Conservation (phyloP, 2,329 filamentous ascomycete genomes). For the Aspergillus fructus region DNA sequence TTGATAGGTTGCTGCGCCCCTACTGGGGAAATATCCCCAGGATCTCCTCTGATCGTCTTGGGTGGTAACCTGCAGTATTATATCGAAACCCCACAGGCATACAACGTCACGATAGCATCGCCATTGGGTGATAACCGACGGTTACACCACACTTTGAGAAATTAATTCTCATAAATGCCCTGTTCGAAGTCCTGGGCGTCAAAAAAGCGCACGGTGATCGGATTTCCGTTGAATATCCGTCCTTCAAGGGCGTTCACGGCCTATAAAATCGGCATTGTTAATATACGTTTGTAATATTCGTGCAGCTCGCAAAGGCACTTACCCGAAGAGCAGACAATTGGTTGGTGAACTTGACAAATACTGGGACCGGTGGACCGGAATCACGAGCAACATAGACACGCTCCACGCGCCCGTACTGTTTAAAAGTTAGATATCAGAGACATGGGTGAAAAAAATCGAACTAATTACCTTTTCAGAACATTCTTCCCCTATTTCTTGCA, state of each 20-base stretch:
- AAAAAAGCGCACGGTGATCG: constrained; percentile 79
- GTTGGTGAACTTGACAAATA: constrained; percentile 93
- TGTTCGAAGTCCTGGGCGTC: constrained; percentile 78
- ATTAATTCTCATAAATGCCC: constrained; percentile 52
- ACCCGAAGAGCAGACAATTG: constrained; percentile 80
- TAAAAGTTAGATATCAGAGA: constrained; percentile 5
- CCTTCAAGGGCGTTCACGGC: constrained; percentile 89
- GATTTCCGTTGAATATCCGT: constrained; percentile 82
- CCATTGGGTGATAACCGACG: background rate
- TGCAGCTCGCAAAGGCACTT: constrained; percentile 40
- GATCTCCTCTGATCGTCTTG: background rate
- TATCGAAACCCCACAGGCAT: background rate
- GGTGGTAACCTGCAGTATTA: background rate
- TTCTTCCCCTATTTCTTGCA: constrained; percentile 94
- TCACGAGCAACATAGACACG: constrained; percentile 71
- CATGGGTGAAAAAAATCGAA: background rate
- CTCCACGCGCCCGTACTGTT: constrained; percentile 79
- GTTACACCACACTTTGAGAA: background rate
- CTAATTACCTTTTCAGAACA: constrained; percentile 71
- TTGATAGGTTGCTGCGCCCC: background rate
- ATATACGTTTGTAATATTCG: background rate
- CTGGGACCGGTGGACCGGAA: constrained; percentile 55
- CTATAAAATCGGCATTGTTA: constrained; percentile 42
- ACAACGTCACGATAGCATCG: background rate
- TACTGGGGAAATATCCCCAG: background rate